phyloP scores from a whole-genome alignment of 139 green algal species.

The Micromonas commoda region DNA sequence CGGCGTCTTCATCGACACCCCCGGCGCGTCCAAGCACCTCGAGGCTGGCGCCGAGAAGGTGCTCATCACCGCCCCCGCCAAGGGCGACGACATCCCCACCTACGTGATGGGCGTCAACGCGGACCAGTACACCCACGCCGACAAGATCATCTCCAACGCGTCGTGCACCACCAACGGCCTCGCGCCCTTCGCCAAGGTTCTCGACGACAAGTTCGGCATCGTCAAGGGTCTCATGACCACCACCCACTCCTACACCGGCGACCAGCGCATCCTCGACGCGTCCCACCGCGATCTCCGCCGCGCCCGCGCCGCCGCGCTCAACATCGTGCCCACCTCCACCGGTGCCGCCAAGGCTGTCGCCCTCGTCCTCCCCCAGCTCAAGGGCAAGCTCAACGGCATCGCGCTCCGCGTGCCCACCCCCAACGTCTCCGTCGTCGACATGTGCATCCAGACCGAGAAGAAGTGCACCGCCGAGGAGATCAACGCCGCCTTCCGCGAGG shows the following conservation, averaged over 20 bases:
- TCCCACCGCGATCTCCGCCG: conserved; percentile 54
- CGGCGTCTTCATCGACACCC: conserved; percentile 52
- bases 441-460: conserved; percentile 62
- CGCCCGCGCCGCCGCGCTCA: conserved; percentile 51
- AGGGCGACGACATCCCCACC: conserved; percentile 51
- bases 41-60: conserved; percentile 53
- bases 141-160: conserved; percentile 52
- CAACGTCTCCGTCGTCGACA: conserved; percentile 57
- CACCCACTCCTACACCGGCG: conserved; percentile 59
- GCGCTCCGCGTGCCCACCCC: conserved; percentile 55
- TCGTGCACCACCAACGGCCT: conserved; percentile 65
- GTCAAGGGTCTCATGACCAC: conserved; percentile 59
- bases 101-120: conserved; percentile 57
- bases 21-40: conserved; percentile 52
- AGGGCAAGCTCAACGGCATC: conserved; percentile 61
- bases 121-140: conserved; percentile 39
- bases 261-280: conserved; percentile 50
- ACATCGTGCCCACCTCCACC: conserved; percentile 58
- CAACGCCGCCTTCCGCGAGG: conserved; percentile 50
- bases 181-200: conserved; percentile 55
- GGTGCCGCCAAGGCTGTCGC: conserved; percentile 56
- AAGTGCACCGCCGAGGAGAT: conserved; percentile 52
- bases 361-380: conserved; percentile 51
- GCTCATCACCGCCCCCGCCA: conserved; percentile 55
- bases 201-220: conserved; percentile 53